Evolutionary conservation across 805 yeast species (phyloP), one percentile per base, ranked within the genome.

Genomic region (Starmerella tilneyi): DNA sequence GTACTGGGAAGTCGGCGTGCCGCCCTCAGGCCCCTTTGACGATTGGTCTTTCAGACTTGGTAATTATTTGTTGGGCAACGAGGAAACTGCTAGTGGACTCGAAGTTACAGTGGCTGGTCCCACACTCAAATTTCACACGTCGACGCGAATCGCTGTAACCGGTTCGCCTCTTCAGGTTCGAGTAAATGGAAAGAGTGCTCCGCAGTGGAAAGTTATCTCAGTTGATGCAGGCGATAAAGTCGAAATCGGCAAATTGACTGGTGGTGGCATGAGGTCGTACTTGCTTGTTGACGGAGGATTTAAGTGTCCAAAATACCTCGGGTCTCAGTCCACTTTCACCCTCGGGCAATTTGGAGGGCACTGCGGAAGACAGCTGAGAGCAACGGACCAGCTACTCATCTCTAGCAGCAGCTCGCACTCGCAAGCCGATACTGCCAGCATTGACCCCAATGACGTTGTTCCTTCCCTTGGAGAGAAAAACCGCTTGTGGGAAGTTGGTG

Each of bases 11-110:
- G 74, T 81, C 55, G 97, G 97, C 62, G 96, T 88, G 46, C 97
- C 97, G 24, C 96, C 96, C 9, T 84, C 95, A 30, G 97, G 97
- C 39, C 95, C 96, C 49, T 89, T 88, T 96, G 97, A 88, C 65
- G 76, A 78, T 50, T 86, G 79, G 58, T 78, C 95, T 4, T 86
- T 86, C 69, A 72, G 95, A 59, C 61, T 85, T 51, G 95, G 94
- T 16, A 88, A 88, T 68, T 71, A 83, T 61, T 77, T 84, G 59
- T 96, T 88, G 40, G 96, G 96, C 49, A 89, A 88, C 63, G 75
- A 79, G 55, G 66, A 70, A 52, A 68, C 72, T 40, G 81, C 95
- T 9, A 94, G 96, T 7, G 96, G 89, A 32, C 72, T 88, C 60
- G 97, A 88, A 67, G 71, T 83, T 47, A 89, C 96, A 2, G 68